Conservation (phyloP, 2,329 filamentous ascomycete genomes). For the Chaetomium strumarium region DNA sequence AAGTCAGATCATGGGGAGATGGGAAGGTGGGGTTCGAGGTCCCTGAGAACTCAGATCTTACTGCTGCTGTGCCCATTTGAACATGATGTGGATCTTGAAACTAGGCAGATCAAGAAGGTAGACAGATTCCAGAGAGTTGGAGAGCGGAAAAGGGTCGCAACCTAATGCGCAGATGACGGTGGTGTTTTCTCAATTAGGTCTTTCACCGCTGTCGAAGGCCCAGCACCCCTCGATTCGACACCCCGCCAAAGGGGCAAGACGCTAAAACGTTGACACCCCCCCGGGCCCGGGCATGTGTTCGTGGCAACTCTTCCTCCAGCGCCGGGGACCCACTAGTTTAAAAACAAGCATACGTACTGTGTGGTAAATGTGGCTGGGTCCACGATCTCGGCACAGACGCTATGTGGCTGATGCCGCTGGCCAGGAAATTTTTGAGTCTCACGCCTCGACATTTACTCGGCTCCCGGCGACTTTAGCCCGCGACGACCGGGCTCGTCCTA, state of each 20-base stretch:
- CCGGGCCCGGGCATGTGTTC: too few species aligned
- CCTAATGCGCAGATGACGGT: slow-evolving; percentile 1
- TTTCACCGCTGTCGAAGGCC: slow-evolving; percentile 23
- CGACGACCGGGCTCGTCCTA: not conserved
- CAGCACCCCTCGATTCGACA: slow-evolving; percentile 11
- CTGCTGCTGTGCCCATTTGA: slow-evolving; percentile 94
- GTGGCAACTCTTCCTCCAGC: too few species aligned
- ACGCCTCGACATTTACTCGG: not conserved
- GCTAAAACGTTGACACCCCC: not conserved
- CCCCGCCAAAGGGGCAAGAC: slow-evolving; percentile 7
- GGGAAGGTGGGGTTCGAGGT: slow-evolving; percentile 8
- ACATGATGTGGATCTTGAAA: slow-evolving; percentile 50
- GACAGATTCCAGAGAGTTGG: slow-evolving; percentile 1
- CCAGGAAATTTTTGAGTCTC: slow-evolving; percentile 14
- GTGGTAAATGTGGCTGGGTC: too few species aligned
- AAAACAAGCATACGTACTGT: too few species aligned
- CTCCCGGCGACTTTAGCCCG: not conserved
- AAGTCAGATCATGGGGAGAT: slow-evolving; percentile 17
- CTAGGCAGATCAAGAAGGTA: not conserved
- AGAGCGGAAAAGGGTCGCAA: not conserved
- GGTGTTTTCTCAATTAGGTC: not conserved
- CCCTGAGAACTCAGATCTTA: slow-evolving; percentile 40
- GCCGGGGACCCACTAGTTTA: too few species aligned
- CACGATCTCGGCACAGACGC: too few species aligned
- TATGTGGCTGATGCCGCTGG: too few species aligned